Conservation (phyloP, 306 rosid species). For the Fagus crenata region DNA sequence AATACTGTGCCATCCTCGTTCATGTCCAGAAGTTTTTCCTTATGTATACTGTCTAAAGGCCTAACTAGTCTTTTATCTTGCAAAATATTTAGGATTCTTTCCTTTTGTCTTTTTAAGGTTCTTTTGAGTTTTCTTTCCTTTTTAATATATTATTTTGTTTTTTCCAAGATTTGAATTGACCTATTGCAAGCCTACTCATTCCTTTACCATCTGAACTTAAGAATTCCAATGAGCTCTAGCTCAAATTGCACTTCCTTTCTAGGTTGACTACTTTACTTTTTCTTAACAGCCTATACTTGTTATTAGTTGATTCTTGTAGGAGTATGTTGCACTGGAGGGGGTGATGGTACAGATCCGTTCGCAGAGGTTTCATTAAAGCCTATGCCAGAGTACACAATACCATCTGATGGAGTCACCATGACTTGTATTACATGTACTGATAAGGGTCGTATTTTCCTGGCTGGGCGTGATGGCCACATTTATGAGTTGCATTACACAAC, state of each 20-base stretch:
- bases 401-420: constrained; percentile 97
- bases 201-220: not conserved
- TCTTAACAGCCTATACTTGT: constrained; percentile 42
- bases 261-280: constrained; percentile 22
- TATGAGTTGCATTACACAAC: constrained; percentile 84
- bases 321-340: constrained; percentile 89
- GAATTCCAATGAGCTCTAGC: constrained; percentile 2
- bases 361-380: constrained; percentile 92
- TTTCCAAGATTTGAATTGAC: not conserved
- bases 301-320: constrained; percentile 86
- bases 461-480: constrained; percentile 97
- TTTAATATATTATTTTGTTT: not conserved
- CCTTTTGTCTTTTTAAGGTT: not conserved
- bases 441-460: constrained; percentile 86
- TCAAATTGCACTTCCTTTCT: constrained; percentile 2
- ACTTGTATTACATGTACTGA: constrained; percentile 83
- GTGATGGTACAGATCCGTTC: constrained; percentile 77
- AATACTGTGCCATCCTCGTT: not conserved
- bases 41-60: not conserved
- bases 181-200: not conserved
- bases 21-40: not conserved
- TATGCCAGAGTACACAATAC: constrained; percentile 79
- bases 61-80: not conserved
- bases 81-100: not conserved
- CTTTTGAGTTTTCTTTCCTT: not conserved